A percentile compares a stretch with the other conserved stretches of the same genome.
These are phyloP conservation scores for Sphaerulina vaccinii DNA, from an alignment of 2,329 filamentous ascomycete species.

Conservation along the genomic window DNA sequence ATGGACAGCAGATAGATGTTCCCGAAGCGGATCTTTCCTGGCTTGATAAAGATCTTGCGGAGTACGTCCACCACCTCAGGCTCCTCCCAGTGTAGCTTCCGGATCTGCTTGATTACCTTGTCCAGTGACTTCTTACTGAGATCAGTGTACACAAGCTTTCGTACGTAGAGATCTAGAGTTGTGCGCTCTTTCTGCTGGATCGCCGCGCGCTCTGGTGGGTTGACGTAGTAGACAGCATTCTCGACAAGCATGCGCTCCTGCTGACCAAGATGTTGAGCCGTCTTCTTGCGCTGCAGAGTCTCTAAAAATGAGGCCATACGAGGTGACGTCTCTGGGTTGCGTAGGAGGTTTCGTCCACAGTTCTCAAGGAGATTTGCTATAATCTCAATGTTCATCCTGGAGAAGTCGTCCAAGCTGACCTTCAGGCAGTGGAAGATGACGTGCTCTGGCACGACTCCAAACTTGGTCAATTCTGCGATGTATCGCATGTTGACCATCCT, in stretches of 20 bases:
- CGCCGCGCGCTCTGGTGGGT: slow-evolving; percentile 86
- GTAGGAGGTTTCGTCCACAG: slow-evolving; percentile 88
- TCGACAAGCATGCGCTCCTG: slow-evolving; percentile 98
- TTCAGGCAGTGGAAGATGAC: slow-evolving; percentile 99
- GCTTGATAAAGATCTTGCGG: slow-evolving; percentile 91
- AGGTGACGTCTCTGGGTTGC: slow-evolving; percentile 87
- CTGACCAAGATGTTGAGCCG: slow-evolving; percentile 89
- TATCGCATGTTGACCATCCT: slow-evolving; percentile 96
- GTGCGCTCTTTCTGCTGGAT: slow-evolving; percentile 97
- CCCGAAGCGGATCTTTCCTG: slow-evolving; percentile 95
- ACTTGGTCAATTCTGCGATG: slow-evolving; percentile 94
- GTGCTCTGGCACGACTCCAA: slow-evolving; percentile 95
- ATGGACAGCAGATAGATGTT: slow-evolving; percentile 93
- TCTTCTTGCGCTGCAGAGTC: slow-evolving; percentile 92
- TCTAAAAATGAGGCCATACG: slow-evolving; percentile 93
- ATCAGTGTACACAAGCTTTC: slow-evolving; percentile 89
- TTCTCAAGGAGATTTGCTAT: slow-evolving; percentile 95
- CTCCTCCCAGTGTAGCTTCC: slow-evolving; percentile 97
- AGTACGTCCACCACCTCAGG: slow-evolving; percentile 75
- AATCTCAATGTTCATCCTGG: slow-evolving; percentile 98
- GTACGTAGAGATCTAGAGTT: slow-evolving; percentile 86
- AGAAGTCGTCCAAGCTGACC: slow-evolving; percentile 95
- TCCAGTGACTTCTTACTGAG: slow-evolving; percentile 92
- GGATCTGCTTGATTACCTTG: slow-evolving; percentile 89
- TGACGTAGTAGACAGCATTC: slow-evolving; percentile 96